Evolutionary conservation across 352 stramenopile genomes (phyloP), one percentile per base, ranked within the genome.

Genomic region (Pythium graminicola): DNA sequence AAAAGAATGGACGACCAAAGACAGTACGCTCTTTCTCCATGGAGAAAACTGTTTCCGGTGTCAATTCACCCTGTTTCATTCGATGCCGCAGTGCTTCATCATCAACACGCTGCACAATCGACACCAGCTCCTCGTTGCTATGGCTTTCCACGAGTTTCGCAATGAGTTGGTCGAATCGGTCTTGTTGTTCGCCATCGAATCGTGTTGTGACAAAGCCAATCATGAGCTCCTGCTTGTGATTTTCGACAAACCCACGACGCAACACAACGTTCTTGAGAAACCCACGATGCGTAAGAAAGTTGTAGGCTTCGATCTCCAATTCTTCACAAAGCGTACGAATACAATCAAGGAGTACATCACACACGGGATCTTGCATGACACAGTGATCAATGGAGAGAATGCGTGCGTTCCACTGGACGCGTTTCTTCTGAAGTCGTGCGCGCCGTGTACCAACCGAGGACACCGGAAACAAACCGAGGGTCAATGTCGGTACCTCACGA

Each of bases 221-320:
- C 75, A 91, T 88, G 41, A 89, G 55, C 50, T 91, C 70, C 0
- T 16, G 20, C 17, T 60, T 48, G 8, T 57, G 24, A 1, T 24
- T 23, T 29, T n/a, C n/a, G n/a, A 71, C 70, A 2, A 64, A 38
- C 9, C 77, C 80, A 14, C 65, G 70, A 19, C 80, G 77, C 27
- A 91, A 26, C 10, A 91, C 69, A 48, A 91, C 52, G 36, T 89
- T 70, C 44, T 87, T 86, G 5, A 91, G 51, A 32, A 82, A 81
- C 1, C 80, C 80, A 26, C 65, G 41, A 46, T 89, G 67, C 3
- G 66, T 59, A 9, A 73, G 65, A 35, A 84, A 86, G 40, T 91
- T 58, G 56, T 86, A 91, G 7, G 80, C 75, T 4, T 58, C 29
- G 16, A 89, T 38, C 0, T 50, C 64, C 8, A 54, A 42, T 7